Evolutionary conservation across 2,329 filamentous ascomycete genomes (phyloP), one percentile per base, ranked within the genome.

Genomic region (Alternaria dauci): DNA sequence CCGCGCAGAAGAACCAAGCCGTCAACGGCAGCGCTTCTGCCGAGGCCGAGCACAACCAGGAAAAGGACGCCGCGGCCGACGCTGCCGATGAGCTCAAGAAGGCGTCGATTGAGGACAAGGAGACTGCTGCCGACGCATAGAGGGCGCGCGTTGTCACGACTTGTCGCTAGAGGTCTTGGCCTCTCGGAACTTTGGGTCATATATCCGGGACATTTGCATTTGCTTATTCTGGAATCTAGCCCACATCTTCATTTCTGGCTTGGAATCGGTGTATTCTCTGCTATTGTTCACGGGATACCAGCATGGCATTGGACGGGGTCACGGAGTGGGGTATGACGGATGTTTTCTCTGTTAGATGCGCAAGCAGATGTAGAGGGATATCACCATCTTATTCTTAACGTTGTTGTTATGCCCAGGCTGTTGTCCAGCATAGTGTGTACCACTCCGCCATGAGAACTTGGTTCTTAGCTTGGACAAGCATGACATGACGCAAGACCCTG

Each of bases 51-150:
- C 79, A 82, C 36, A 76, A 80, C 55, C 83, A 88, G 71, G 86
- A 88, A 77, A 83, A 87, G 71, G 85, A 87, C 61, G 86, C 82
- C n/a, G 84, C 79, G 23, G 82, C 81, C 4, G 88, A 90, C 71
- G 87, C 82, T 26, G 78, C 84, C 20, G 85, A 86, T 57, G 87
- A 89, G 65, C 79, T 90, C 59, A 81, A 89, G 78, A 84, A 86
- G 69, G 84, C 87, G 50, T 83, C 83, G 52, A 76, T 90, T 41
- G 88, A 90, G 76, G 87, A 89, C 67, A 71, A 71, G 30, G 68
- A 70, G 30, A 69, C 70, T 48, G 54, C 63, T 18, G 62, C 63
- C 8, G 70, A 72, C 58, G 71, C 70, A 69, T 77, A 72, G 57
- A 53, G 36, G 38, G 57, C 41, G 39, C 52, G 32, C n/a, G n/a